Conservation (phyloP, 805 yeast species). For the Maudiozyma saulgeensis region DNA sequence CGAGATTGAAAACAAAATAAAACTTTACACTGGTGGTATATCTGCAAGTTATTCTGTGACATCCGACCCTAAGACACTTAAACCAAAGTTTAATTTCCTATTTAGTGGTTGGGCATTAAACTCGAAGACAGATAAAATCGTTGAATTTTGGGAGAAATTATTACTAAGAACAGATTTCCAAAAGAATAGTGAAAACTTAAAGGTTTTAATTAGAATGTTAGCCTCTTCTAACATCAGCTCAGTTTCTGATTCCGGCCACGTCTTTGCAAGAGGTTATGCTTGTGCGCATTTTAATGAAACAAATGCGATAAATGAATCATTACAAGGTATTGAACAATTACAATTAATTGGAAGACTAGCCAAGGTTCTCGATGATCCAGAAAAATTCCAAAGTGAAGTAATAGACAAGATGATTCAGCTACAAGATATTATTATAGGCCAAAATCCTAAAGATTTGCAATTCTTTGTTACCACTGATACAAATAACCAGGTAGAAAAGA, state of each 20-base stretch:
- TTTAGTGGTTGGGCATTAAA: slow-evolving; percentile 64
- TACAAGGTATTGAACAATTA: slow-evolving; percentile 73
- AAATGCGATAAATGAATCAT: slow-evolving; percentile 49
- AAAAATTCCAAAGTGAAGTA: slow-evolving; percentile 42
- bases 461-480: slow-evolving; percentile 53
- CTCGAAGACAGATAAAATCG: slow-evolving; percentile 49
- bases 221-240: slow-evolving; percentile 70
- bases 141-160: slow-evolving; percentile 61
- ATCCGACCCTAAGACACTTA: slow-evolving; percentile 43
- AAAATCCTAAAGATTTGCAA: slow-evolving; percentile 26
- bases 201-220: slow-evolving; percentile 60
- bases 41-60: slow-evolving; percentile 50
- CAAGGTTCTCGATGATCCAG: slow-evolving; percentile 39
- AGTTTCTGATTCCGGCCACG: slow-evolving; percentile 82
- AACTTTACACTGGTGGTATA: slow-evolving; percentile 76
- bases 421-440: slow-evolving; percentile 34
- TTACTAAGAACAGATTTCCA: slow-evolving; percentile 57
- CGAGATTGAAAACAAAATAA: slow-evolving; percentile 76
- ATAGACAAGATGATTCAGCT: slow-evolving; percentile 56
- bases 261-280: slow-evolving; percentile 64
- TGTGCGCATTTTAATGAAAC: slow-evolving; percentile 52
- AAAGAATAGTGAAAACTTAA: slow-evolving; percentile 54
- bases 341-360: slow-evolving; percentile 56
- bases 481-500: slow-evolving; percentile 21
- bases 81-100: slow-evolving; percentile 45